phyloP scores from a whole-genome alignment of 495 filamentous ascomycete species.

The Talaromyces thailandensis region DNA sequence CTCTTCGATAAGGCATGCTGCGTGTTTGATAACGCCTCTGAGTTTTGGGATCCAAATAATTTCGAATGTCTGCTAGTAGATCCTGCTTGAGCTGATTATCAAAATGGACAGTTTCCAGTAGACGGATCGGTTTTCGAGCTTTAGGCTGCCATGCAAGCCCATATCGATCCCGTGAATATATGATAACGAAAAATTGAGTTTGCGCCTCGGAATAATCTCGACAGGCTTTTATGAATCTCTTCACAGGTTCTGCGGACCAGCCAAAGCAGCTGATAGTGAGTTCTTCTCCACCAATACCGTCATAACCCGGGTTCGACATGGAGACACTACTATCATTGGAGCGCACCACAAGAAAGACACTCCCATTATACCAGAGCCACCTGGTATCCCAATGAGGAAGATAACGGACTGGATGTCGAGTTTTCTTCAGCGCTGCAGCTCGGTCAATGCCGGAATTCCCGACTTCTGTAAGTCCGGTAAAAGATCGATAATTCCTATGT shows the following conservation, averaged over 20 bases:
- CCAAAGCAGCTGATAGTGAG: slow-evolving; percentile 5
- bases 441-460: neutral
- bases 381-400: neutral
- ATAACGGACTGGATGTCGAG: slow-evolving; percentile 3
- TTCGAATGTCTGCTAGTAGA: slow-evolving; percentile 36
- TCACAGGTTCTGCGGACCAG: slow-evolving; percentile 1
- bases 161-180: slow-evolving; percentile 4
- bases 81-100: slow-evolving; percentile 63
- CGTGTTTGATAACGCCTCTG: slow-evolving; percentile 36
- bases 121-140: slow-evolving; percentile 26
- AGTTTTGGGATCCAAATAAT: slow-evolving; percentile 7
- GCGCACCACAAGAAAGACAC: neutral
- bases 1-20: slow-evolving; percentile 54
- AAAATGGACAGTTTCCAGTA: slow-evolving; percentile 76
- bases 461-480: slow-evolving; percentile 1
- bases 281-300: slow-evolving; percentile 3
- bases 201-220: slow-evolving; percentile 3
- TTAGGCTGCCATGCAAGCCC: slow-evolving; percentile 5
- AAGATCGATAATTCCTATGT: slow-evolving; percentile 1
- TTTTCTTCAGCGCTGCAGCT: slow-evolving; percentile 2
- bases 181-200: slow-evolving; percentile 2
- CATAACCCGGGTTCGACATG: slow-evolving; percentile 1
- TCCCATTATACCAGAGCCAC: slow-evolving; percentile 3
- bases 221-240: slow-evolving; percentile 1
- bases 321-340: neutral